Percentiles rank a stretch among this genome's conserved stretches.
These are phyloP conservation scores for Talaromyces marneffei DNA, from an alignment of 2,329 filamentous ascomycete species.

Conservation along the genomic window DNA sequence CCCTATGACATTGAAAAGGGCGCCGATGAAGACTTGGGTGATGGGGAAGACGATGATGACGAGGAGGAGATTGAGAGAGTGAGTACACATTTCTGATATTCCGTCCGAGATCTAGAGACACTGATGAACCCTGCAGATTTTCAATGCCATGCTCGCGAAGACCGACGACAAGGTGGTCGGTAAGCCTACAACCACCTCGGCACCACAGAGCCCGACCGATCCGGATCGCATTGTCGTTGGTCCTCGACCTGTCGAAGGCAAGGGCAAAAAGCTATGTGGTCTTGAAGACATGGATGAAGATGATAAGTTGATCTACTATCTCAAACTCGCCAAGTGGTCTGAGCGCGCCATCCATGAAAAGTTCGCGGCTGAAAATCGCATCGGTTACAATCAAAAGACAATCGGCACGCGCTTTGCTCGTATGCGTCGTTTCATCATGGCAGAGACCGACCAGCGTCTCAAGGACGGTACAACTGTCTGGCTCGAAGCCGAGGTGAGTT, in stretches of 20 bases:
- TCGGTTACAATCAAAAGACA: constrained; percentile 42
- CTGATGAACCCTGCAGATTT: neutral
- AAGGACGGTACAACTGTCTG: constrained; percentile 46
- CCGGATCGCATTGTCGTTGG: constrained; percentile 47
- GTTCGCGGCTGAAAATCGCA: constrained; percentile 38
- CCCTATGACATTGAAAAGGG: neutral
- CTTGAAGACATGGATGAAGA: constrained; percentile 40
- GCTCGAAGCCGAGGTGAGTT: constrained; percentile 43
- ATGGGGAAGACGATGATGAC: neutral
- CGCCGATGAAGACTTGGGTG: neutral
- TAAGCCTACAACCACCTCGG: neutral
- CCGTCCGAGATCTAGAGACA: no score
- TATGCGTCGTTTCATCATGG: constrained; percentile 39
- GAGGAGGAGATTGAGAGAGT: neutral
- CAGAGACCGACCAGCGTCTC: constrained; percentile 41
- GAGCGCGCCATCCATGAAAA: constrained; percentile 40
- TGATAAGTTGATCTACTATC: constrained; percentile 36
- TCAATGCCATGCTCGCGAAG: neutral
- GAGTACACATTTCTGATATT: neutral
- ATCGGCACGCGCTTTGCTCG: constrained; percentile 45
- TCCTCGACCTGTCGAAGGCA: constrained; percentile 37
- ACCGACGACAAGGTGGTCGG: neutral
- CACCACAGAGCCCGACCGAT: neutral
- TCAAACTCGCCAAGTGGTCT: constrained; percentile 30
- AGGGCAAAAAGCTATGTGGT: constrained; percentile 32